phyloP scores from a whole-genome alignment of 2,329 filamentous ascomycete species.

The Helotiales sp. region DNA sequence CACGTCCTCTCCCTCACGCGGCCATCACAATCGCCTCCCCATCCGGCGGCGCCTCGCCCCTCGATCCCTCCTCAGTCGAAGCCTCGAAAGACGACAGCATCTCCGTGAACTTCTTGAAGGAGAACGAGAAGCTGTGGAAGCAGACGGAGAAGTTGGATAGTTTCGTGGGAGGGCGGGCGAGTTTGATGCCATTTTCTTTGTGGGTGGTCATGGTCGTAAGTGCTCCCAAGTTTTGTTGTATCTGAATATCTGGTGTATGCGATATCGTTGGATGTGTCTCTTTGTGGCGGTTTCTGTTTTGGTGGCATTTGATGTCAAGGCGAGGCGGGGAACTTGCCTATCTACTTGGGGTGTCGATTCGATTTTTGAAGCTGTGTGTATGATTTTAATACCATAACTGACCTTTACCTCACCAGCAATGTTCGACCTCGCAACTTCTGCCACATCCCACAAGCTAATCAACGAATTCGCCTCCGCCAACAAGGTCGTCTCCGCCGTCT shows the following conservation, averaged over 20 bases:
- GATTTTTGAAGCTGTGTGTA: too few species aligned
- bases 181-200: constrained; percentile 62
- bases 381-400: background rate
- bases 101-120: constrained; percentile 49
- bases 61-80: constrained; percentile 52
- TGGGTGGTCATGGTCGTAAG: constrained; percentile 62
- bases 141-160: constrained; percentile 56
- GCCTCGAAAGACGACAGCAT: constrained; percentile 48
- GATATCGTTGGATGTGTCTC: too few species aligned
- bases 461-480: constrained; percentile 64
- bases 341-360: too few species aligned
- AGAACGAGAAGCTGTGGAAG: constrained; percentile 55
- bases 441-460: constrained; percentile 62
- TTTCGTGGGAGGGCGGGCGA: constrained; percentile 54
- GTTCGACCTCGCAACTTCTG: constrained; percentile 55
- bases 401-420: constrained; percentile 33
- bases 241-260: too few species aligned
- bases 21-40: constrained; percentile 53
- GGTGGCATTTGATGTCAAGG: too few species aligned
- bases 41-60: constrained; percentile 49
- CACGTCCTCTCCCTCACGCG: constrained; percentile 48
- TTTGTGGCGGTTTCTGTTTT: too few species aligned
- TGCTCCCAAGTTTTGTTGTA: background rate
- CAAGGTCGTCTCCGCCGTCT: constrained; percentile 70
- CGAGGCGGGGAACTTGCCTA: too few species aligned